Base-by-base conservation (phyloP, 1,284 basidiomycete genomes). In the Calocybe gambosa region DNA sequence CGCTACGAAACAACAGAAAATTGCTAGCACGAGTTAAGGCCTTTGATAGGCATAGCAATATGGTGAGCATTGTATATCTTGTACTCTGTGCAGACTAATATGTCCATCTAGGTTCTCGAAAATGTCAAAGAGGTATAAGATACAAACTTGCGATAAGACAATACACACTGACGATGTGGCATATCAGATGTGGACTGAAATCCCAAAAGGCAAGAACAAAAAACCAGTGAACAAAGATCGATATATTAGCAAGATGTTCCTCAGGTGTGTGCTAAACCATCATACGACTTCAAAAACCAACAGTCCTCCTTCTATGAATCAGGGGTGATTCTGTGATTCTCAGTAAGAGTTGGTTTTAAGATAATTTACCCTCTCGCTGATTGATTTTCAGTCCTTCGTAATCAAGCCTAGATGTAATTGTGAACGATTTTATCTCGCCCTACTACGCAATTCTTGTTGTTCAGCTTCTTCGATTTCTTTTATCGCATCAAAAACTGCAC, bases 201-300 rank as follows among this genome's bases (percentile, higher is more conserved):
- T 88, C 45, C 96, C 96, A 18, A 99, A 98, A 69, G 93, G 93
- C 42, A 99, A 98, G 73, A 93, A 91, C 64, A 96, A 96, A 73
- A 98, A 98, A 68, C 90, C 96, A 2, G 85, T 99, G 51, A 98
- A 99, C 76, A 97, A 96, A 71, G 93, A 99, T 70, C 80, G 96
- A 36, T 99, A 99, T 73, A 96, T 99, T 65, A 96, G 93, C 71
- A 99, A 95, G 71, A 96, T 97, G 85, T 93, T 92, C 65, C 65
- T 92, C 50, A 77, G 89, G 89, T 89, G 58, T 46, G 80, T 64
- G 12, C 2, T 36, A 26, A 6, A 38, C 23, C 34, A 20, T 21
- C 37, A 38, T 50, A 33, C n/a, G 44, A 38, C 13, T 45, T 52
- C 47, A 50, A 43, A 45, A 50, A 45, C 42, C 54, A 34, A 34